Conservation (phyloP, 148 eudicot genomes). For the Persicaria maculosa region DNA sequence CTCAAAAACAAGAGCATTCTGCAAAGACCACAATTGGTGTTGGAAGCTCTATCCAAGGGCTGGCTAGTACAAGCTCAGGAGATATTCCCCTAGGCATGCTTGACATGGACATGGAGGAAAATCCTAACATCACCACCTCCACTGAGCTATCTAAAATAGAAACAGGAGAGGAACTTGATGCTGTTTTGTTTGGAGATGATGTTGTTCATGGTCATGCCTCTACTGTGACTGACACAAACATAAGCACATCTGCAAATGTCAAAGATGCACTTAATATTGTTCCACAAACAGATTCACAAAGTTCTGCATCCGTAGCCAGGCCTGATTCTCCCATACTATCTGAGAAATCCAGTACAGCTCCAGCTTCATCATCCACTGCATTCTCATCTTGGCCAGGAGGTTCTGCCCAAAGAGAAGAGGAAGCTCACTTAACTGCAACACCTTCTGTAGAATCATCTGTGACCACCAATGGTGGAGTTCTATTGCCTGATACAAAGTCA, state of each 20-base stretch:
- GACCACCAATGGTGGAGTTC: conserved; percentile 42
- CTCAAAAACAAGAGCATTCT: conserved; percentile 73
- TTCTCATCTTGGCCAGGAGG: conserved; percentile 64
- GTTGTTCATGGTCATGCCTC: conserved; percentile 26
- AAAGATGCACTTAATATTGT: conserved; percentile 26
- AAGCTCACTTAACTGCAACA: conserved; percentile 32
- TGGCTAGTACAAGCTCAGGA: conserved; percentile 84
- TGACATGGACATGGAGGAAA: conserved; percentile 22
- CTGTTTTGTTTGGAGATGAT: conserved; percentile 27
- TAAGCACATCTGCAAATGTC: conserved; percentile 31
- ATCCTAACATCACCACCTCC: conserved; percentile 6
- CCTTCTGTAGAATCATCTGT: conserved; percentile 50
- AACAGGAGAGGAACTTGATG: conserved; percentile 29
- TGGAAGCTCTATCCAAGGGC: conserved; percentile 73
- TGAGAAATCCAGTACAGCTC: conserved; percentile 51
- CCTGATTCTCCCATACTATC: conserved; percentile 68
- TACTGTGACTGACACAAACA: conserved; percentile 25
- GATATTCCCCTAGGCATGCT: conserved; percentile 36
- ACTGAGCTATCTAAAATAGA: conserved; percentile 21
- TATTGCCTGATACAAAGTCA: conserved; percentile 44
- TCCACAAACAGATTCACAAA: conserved; percentile 54
- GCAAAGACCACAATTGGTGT: conserved; percentile 66
- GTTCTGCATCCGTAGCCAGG: conserved; percentile 43
- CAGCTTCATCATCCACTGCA: conserved; percentile 29
- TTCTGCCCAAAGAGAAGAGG: conserved; percentile 30